These are phyloP conservation scores for Exophiala sideris DNA, from an alignment of 2,329 filamentous ascomycete species.

Conservation along the genomic window DNA sequence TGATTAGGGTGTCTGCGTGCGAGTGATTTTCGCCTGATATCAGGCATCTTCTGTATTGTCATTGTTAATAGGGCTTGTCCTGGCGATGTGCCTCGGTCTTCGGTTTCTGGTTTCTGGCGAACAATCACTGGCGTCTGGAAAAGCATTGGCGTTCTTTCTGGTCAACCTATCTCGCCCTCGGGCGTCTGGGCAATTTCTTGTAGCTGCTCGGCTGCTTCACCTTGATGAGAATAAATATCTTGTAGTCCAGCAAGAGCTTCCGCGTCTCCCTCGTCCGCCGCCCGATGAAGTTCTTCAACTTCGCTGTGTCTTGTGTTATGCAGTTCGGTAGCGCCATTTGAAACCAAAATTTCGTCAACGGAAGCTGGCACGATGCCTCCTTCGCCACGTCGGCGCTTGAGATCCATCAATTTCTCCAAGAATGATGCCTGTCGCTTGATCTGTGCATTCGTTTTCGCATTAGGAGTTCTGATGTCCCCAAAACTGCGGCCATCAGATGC, in stretches of 20 bases:
- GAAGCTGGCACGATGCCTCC: conserved; percentile 59
- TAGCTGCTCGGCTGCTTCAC: conserved; percentile 1
- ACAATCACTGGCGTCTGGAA: neutral
- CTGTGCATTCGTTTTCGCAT: conserved; percentile 30
- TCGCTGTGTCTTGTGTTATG: conserved; percentile 35
- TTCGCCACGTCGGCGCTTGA: conserved; percentile 64
- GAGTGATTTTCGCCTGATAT: neutral
- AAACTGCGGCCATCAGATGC: conserved; percentile 12
- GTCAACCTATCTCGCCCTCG: conserved; percentile 5
- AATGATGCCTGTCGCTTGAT: conserved; percentile 52
- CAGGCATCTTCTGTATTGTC: conserved; percentile 14
- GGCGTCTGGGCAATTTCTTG: conserved; percentile 1
- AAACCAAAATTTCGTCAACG: conserved; percentile 31
- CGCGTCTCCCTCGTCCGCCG: conserved; percentile 36
- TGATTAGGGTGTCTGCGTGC: neutral
- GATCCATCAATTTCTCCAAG: conserved; percentile 61
- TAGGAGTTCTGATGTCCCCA: conserved; percentile 22
- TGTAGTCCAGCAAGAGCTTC: conserved; percentile 37
- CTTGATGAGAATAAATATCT: conserved; percentile 34
- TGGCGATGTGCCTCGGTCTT: neutral
- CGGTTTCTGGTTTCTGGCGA: neutral
- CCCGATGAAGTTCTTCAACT: conserved; percentile 37
- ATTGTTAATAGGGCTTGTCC: conserved; percentile 2
- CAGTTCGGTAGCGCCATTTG: conserved; percentile 32
- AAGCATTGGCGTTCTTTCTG: conserved; percentile 7